Conservation (phyloP, 805 yeast species). For the Grigorovia humatica region DNA sequence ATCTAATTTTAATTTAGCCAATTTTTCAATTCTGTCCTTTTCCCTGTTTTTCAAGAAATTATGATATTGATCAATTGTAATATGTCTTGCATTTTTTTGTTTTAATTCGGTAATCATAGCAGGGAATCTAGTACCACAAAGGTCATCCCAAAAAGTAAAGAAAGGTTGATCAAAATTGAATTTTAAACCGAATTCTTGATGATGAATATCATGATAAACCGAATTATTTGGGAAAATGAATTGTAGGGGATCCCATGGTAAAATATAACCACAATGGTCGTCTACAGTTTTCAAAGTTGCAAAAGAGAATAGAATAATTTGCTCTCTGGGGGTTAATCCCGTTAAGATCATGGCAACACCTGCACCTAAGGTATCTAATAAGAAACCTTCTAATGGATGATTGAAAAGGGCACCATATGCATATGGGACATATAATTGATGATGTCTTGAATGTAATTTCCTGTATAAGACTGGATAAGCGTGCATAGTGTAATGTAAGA, state of each 20-base stretch:
- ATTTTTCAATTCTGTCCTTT: constrained; percentile 16
- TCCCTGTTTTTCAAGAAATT: constrained; percentile 40
- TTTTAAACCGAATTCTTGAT: constrained; percentile 91
- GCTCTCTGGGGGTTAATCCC: constrained; percentile 65
- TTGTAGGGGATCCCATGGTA: constrained; percentile 90
- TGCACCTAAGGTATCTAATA: constrained; percentile 86
- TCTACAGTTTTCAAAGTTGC: constrained; percentile 95
- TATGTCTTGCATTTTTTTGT: constrained; percentile 43
- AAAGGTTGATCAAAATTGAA: constrained; percentile 93
- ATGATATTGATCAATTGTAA: constrained; percentile 49
- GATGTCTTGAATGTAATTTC: constrained; percentile 88
- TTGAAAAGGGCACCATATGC: constrained; percentile 95
- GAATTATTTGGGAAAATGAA: constrained; percentile 87
- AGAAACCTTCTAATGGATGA: constrained; percentile 87
- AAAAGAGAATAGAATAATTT: constrained; percentile 63
- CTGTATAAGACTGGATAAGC: constrained; percentile 63
- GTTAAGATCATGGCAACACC: constrained; percentile 66
- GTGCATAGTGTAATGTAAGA: constrained; percentile 85
- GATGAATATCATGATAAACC: constrained; percentile 94
- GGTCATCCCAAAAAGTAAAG: constrained; percentile 84
- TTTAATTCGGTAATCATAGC: constrained; percentile 18
- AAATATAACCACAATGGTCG: constrained; percentile 95
- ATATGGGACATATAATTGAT: constrained; percentile 87
- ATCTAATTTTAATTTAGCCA: constrained; percentile 5
- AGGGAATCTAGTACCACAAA: constrained; percentile 62